A percentile compares a stretch with the other conserved stretches of the same genome.
These are phyloP conservation scores for Eucalyptus sp. DNA, from an alignment of 345 rosid genomes.

Conservation along the genomic window DNA sequence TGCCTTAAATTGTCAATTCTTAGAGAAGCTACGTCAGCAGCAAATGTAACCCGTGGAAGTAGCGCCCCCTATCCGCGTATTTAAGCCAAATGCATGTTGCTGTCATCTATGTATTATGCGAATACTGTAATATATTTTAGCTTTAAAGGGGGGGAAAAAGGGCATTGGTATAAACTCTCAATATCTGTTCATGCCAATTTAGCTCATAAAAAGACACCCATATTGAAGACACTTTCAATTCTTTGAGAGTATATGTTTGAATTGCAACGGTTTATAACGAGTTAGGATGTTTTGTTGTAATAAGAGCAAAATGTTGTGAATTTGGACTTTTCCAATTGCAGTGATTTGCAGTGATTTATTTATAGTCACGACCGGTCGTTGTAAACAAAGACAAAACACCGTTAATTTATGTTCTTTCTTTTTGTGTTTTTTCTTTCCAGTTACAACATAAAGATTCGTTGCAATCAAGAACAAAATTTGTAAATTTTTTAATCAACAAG, in stretches of 20 bases:
- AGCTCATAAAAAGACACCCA: background rate
- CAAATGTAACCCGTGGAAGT: background rate
- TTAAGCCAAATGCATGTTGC: background rate
- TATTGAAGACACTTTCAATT: background rate
- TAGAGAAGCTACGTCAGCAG: background rate
- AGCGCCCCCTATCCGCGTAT: background rate
- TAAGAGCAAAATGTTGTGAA: background rate
- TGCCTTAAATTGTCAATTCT: background rate
- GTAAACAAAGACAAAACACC: background rate
- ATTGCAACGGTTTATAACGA: background rate
- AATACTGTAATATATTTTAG: too few species aligned
- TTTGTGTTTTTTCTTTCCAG: too few species aligned
- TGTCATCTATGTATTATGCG: background rate
- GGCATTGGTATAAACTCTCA: background rate
- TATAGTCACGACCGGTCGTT: background rate
- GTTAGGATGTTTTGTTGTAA: background rate
- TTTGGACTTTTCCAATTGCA: background rate
- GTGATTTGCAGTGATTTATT: background rate
- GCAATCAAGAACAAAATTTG: background rate
- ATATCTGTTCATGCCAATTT: background rate
- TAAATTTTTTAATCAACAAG: background rate
- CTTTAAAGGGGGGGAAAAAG: background rate
- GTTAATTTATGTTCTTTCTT: too few species aligned
- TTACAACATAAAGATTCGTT: background rate
- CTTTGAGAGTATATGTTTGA: background rate